A percentile compares a stretch with the other conserved stretches of the same genome.
These are phyloP conservation scores for Colletotrichum graminicola DNA, from an alignment of 2,329 filamentous ascomycete species.

Conservation along the genomic window DNA sequence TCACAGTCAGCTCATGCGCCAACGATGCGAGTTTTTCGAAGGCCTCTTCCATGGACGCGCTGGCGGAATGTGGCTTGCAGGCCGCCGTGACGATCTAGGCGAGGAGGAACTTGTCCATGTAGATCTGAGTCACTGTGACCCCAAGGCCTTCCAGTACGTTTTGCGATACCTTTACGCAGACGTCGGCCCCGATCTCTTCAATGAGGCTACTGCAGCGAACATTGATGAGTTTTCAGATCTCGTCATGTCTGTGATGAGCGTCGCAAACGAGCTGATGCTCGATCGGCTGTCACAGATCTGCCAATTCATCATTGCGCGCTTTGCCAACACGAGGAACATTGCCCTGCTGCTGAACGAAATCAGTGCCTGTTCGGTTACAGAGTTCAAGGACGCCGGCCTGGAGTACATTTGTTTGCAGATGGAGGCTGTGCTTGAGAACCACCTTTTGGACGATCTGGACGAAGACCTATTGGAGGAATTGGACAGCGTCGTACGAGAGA, in stretches of 20 bases:
- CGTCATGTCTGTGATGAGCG: conserved; percentile 89
- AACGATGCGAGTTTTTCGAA: conserved; percentile 91
- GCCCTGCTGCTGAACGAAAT: conserved; percentile 88
- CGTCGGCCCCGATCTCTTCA: conserved; percentile 82
- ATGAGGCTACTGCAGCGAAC: conserved; percentile 76
- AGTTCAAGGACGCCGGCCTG: conserved; percentile 89
- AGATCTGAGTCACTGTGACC: conserved; percentile 84
- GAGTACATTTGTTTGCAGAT: conserved; percentile 94
- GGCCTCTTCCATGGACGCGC: conserved; percentile 91
- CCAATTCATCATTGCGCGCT: conserved; percentile 84
- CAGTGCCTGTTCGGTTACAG: conserved; percentile 82
- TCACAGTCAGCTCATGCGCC: conserved; percentile 84
- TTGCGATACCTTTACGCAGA: conserved; percentile 88
- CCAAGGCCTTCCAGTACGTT: conserved; percentile 81
- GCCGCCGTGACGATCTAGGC: conserved; percentile 65
- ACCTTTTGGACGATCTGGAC: conserved; percentile 87
- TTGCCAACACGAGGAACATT: conserved; percentile 88
- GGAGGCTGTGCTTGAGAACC: conserved; percentile 92
- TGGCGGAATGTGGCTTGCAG: conserved; percentile 84
- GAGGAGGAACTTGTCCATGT: conserved; percentile 69
- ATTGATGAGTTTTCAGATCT: conserved; percentile 89
- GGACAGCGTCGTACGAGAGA: conserved; percentile 82
- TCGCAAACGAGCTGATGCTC: conserved; percentile 95
- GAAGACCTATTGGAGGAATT: conserved; percentile 85
- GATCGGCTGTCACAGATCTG: conserved; percentile 91